These are phyloP conservation scores for Pyrenophora seminiperda DNA, from an alignment of 2,329 filamentous ascomycete species.

Conservation along the genomic window DNA sequence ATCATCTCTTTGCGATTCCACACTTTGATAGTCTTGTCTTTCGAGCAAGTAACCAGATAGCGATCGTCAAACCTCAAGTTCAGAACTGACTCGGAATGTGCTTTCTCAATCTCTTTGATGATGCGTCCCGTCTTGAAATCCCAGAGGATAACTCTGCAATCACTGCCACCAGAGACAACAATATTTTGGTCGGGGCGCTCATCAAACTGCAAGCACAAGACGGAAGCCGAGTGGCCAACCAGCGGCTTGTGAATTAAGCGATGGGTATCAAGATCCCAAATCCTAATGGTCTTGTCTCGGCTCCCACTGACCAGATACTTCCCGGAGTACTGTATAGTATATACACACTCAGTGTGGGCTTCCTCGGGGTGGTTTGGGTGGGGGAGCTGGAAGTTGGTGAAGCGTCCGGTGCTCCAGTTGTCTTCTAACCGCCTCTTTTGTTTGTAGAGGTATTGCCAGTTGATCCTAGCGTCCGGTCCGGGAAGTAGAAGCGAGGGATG, in stretches of 20 bases:
- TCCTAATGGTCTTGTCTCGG: conserved; percentile 81
- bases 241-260: conserved; percentile 77
- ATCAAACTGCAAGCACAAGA: conserved; percentile 94
- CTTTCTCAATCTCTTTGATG: conserved; percentile 73
- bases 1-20: conserved; percentile 73
- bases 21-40: conserved; percentile 95
- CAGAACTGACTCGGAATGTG: conserved; percentile 87
- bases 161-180: conserved; percentile 93
- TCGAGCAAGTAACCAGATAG: conserved; percentile 94
- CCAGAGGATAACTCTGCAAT: conserved; percentile 90
- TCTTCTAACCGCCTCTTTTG: conserved; percentile 83
- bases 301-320: conserved; percentile 92
- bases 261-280: conserved; percentile 86
- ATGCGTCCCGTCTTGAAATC: conserved; percentile 87
- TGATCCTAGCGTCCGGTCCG: conserved; percentile 65
- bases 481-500: conserved; percentile 41
- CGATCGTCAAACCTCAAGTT: conserved; percentile 91
- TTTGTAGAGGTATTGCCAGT: conserved; percentile 93
- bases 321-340: conserved; percentile 86
- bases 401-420: conserved; percentile 88
- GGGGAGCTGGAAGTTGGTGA: conserved; percentile 85
- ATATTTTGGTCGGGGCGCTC: conserved; percentile 84
- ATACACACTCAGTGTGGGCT: conserved; percentile 90
- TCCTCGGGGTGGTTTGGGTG: conserved; percentile 80
- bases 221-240: conserved; percentile 78